These are phyloP conservation scores for Corymbia citriodora DNA, from an alignment of 441 rosid species.

Conservation along the genomic window DNA sequence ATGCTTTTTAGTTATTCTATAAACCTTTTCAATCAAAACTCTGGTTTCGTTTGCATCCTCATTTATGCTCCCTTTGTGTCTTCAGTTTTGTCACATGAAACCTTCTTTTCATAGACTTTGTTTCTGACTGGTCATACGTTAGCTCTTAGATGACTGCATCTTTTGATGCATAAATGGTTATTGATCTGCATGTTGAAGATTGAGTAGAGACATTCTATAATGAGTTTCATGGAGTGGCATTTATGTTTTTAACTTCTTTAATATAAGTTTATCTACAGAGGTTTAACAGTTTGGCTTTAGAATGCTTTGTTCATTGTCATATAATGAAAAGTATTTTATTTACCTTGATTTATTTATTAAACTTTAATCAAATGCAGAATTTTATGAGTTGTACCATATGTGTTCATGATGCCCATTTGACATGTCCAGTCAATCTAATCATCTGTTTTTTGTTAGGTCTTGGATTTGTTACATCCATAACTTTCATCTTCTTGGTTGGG, in stretches of 20 bases:
- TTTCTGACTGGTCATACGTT: background rate
- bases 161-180: background rate
- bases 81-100: background rate
- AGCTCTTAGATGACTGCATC: background rate
- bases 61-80: background rate
- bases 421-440: background rate
- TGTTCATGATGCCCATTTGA: background rate
- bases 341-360: background rate
- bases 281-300: background rate
- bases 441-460: conserved; percentile 49
- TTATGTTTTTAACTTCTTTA: background rate
- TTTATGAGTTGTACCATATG: background rate
- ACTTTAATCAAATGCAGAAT: conserved; percentile 2
- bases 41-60: background rate
- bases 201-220: background rate
- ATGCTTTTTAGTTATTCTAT: background rate
- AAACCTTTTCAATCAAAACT: background rate
- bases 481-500: conserved; percentile 92
- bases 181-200: background rate
- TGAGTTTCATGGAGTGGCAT: background rate
- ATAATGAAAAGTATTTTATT: background rate
- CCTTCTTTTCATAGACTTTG: background rate
- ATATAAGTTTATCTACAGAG: background rate
- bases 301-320: background rate
- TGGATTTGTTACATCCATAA: conserved; percentile 88